A percentile compares a stretch with the other conserved stretches of the same genome.
phyloP scores from a whole-genome alignment of 176 grass and related monocot species.

The Avena eriantha region DNA sequence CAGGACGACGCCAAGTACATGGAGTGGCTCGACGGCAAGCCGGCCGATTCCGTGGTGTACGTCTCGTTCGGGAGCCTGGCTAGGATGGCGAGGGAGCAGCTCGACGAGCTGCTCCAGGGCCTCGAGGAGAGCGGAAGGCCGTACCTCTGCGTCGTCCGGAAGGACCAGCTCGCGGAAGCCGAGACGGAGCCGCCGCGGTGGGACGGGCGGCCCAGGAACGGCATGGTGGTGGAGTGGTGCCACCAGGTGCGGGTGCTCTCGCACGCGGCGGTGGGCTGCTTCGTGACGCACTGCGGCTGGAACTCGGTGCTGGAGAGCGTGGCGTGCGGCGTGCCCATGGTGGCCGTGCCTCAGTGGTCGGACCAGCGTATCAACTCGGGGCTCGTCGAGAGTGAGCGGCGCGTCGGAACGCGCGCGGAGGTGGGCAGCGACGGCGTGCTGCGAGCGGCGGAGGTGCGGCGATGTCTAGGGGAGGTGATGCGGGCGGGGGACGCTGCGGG shows the following conservation, averaged over 20 bases:
- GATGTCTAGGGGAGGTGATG: slow-evolving; percentile 28
- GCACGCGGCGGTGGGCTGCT: slow-evolving; percentile 73
- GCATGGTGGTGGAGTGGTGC: slow-evolving; percentile 84
- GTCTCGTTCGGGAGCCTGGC: slow-evolving; percentile 55
- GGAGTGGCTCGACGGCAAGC: slow-evolving; percentile 64
- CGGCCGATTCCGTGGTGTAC: slow-evolving; percentile 60
- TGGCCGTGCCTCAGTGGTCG: slow-evolving; percentile 63
- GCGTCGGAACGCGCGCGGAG: slow-evolving; percentile 45
- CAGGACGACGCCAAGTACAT: slow-evolving; percentile 54
- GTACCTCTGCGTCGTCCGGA: slow-evolving; percentile 55
- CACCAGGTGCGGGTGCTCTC: slow-evolving; percentile 65
- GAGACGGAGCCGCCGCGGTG: background rate
- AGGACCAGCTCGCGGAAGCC: slow-evolving; percentile 31
- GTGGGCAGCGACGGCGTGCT: slow-evolving; percentile 33
- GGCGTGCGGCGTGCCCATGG: slow-evolving; percentile 55
- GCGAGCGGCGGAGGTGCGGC: slow-evolving; percentile 41
- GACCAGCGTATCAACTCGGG: slow-evolving; percentile 72
- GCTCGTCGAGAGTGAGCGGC: slow-evolving; percentile 63
- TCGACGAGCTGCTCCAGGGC: slow-evolving; percentile 44
- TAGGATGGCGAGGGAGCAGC: background rate
- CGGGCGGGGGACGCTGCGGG: background rate
- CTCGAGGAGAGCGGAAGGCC: slow-evolving; percentile 38
- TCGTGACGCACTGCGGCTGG: slow-evolving; percentile 86
- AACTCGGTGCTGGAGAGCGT: slow-evolving; percentile 72
- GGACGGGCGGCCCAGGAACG: slow-evolving; percentile 11